phyloP scores from a whole-genome alignment of 768 basidiomycete genomes.

The Boletales sp. region DNA sequence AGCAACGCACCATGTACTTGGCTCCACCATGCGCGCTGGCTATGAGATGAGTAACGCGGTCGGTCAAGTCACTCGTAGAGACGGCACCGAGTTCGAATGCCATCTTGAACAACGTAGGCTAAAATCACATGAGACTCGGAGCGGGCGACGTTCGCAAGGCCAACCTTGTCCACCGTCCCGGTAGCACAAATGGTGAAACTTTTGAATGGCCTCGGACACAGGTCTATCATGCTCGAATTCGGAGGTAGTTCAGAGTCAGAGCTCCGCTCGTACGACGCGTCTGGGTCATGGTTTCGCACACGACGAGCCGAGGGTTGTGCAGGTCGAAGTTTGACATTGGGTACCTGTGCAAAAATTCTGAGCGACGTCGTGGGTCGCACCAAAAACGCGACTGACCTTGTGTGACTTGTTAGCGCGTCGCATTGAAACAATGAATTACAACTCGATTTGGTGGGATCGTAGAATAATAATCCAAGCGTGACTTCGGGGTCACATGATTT shows the following conservation, averaged over 20 bases:
- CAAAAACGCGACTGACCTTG: slow-evolving; percentile 40
- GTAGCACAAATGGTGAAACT: slow-evolving; percentile 70
- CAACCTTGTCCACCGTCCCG: slow-evolving; percentile 75
- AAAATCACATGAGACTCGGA: not conserved
- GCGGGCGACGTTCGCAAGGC: slow-evolving; percentile 15
- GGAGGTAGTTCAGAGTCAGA: slow-evolving; percentile 49
- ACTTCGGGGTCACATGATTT: slow-evolving; percentile 14
- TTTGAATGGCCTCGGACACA: slow-evolving; percentile 65
- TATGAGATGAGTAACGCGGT: slow-evolving; percentile 84
- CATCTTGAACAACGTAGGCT: slow-evolving; percentile 72
- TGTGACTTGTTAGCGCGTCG: slow-evolving; percentile 63
- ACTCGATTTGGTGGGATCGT: not conserved
- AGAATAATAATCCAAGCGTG: not conserved
- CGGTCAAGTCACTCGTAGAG: slow-evolving; percentile 69
- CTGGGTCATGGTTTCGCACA: slow-evolving; percentile 7
- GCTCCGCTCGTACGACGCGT: slow-evolving; percentile 37
- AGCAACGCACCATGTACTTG: slow-evolving; percentile 67
- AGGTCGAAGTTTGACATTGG: slow-evolving; percentile 78
- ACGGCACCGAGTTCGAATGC: slow-evolving; percentile 79
- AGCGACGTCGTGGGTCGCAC: not conserved
- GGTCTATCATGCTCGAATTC: slow-evolving; percentile 43
- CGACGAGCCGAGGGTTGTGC: slow-evolving; percentile 37
- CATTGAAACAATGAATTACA: slow-evolving; percentile 24
- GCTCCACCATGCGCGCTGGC: slow-evolving; percentile 76
- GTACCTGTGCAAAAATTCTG: slow-evolving; percentile 48